Percentiles rank a stretch among this genome's conserved stretches.
Evolutionary conservation across 495 filamentous ascomycete genomes (phyloP).

Genomic region (Pseudotulostoma volvatum): DNA sequence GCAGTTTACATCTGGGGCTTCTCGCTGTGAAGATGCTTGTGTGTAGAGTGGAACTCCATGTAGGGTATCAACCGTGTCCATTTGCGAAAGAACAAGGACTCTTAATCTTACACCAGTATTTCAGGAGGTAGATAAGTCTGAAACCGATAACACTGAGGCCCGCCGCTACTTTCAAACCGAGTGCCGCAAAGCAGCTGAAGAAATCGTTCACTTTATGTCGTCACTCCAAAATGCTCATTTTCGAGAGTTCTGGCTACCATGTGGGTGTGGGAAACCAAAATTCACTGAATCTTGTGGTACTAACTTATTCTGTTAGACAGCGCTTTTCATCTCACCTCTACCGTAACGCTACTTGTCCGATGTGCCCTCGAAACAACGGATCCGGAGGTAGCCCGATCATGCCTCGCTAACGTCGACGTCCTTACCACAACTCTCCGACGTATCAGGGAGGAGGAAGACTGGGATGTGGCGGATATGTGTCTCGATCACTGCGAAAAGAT

Average conservation of each 20-base stretch:
- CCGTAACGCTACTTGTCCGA: constrained; percentile 31
- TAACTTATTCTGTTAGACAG: constrained; percentile 27
- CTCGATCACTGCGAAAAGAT: constrained; percentile 35
- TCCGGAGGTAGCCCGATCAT: constrained; percentile 23
- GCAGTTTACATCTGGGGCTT: constrained; percentile 34
- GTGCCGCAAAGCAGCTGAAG: constrained; percentile 31
- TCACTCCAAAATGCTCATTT: constrained; percentile 28
- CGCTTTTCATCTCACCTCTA: constrained; percentile 33
- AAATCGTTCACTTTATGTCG: constrained; percentile 36
- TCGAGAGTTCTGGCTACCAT: constrained; percentile 34
- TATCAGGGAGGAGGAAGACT: constrained; percentile 36
- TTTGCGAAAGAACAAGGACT: too few species aligned
- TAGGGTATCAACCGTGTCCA: constrained; percentile 9
- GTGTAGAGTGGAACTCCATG: constrained; percentile 33
- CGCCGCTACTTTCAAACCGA: constrained; percentile 35
- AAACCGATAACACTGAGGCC: constrained; percentile 26
- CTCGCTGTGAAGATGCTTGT: constrained; percentile 37
- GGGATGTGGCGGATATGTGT: constrained; percentile 38
- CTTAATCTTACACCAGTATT: not conserved
- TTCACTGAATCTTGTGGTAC: too few species aligned
- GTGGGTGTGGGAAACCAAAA: constrained; percentile 10
- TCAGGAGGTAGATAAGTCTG: constrained; percentile 28
- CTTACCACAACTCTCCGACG: constrained; percentile 28
- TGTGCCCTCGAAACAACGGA: constrained; percentile 31
- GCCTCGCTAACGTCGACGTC: constrained; percentile 27